These are phyloP conservation scores for Blastomyces emzantsi DNA, from an alignment of 2,329 filamentous ascomycete species.

Conservation along the genomic window DNA sequence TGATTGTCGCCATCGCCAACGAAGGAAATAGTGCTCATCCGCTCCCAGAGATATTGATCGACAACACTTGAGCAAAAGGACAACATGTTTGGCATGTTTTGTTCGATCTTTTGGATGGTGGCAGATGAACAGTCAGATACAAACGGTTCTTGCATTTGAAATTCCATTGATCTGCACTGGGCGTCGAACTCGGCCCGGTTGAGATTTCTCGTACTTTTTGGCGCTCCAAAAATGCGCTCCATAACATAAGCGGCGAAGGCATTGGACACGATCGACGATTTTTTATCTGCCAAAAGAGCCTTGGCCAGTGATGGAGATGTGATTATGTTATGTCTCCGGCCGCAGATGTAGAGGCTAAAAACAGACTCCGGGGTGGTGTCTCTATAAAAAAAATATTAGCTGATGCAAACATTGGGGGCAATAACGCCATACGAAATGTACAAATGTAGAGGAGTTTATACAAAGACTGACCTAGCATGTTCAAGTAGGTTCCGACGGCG, in stretches of 20 bases:
- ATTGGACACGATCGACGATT: constrained; percentile 21
- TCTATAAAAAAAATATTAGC: constrained; percentile 22
- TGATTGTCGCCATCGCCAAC: constrained; percentile 28
- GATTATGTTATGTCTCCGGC: constrained; percentile 43
- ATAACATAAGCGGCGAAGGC: constrained; percentile 29
- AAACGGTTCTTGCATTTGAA: constrained; percentile 39
- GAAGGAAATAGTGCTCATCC: constrained; percentile 38
- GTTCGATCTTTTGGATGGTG: constrained; percentile 34
- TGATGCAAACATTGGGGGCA: constrained; percentile 8
- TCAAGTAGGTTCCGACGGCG: constrained; percentile 39
- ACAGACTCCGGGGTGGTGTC: constrained; percentile 34
- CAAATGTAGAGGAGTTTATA: neutral
- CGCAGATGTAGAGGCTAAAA: constrained; percentile 43
- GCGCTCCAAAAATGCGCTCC: constrained; percentile 38
- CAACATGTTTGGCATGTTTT: constrained; percentile 47
- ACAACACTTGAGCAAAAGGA: constrained; percentile 52
- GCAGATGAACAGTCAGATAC: constrained; percentile 34
- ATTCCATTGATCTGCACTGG: constrained; percentile 30
- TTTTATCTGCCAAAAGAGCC: constrained; percentile 28
- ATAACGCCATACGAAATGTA: constrained; percentile 2
- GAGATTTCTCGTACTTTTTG: constrained; percentile 29
- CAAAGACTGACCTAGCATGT: constrained; percentile 31
- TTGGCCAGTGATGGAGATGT: constrained; percentile 41
- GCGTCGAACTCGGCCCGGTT: constrained; percentile 28
- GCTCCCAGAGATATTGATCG: constrained; percentile 56